Base-by-base conservation (phyloP, 1,284 basidiomycete genomes). In the Sutorius eximius region DNA sequence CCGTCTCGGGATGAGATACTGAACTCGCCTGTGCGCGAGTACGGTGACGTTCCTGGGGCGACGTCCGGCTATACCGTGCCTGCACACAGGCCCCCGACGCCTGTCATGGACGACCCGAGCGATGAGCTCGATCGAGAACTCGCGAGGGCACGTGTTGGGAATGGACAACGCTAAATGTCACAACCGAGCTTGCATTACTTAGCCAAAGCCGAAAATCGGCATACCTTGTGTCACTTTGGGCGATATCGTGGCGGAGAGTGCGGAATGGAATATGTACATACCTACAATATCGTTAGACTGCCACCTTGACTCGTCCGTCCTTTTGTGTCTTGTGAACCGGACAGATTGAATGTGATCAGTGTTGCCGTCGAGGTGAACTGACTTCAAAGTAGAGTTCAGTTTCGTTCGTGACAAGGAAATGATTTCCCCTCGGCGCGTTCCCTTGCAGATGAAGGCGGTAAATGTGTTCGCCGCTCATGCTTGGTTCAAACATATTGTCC, bases 121-220 rank as follows among this genome's bases (percentile, higher is more conserved):
- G 89, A 86, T 52, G 91, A 91, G 62, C 81, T 96, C 18, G 93
- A 95, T 70, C 83, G 86, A 45, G 90, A 95, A 69, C 77, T 95
- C 38, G 91, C 86, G 16, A 82, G 82, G 47, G 84, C 85, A 36
- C 83, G 85, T 61, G 63, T 82, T 11, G 74, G 69, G 24, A 64
- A 59, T 11, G 74, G 69, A 24, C 64, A 59, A 29, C 65, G 65
- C 45, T 72, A 50, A 69, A 37, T 22, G 24, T 27, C 10, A 44
- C 24, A 12, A 29, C 12, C 8, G 27, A 5, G 8, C 4, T 18
- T 29, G 12, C 18, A 11, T 15, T 30, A n/a, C 24, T 18, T 4
- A 15, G 29, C 37, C 15, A n/a, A 33, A 51, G 18, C 5, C 20
- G 27, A 18, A 13, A 36, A 22, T 40, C 30, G 10, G 42, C 16